Evolutionary conservation across 805 yeast species (phyloP).

Genomic region (Nakazawaea ambrosiae): DNA sequence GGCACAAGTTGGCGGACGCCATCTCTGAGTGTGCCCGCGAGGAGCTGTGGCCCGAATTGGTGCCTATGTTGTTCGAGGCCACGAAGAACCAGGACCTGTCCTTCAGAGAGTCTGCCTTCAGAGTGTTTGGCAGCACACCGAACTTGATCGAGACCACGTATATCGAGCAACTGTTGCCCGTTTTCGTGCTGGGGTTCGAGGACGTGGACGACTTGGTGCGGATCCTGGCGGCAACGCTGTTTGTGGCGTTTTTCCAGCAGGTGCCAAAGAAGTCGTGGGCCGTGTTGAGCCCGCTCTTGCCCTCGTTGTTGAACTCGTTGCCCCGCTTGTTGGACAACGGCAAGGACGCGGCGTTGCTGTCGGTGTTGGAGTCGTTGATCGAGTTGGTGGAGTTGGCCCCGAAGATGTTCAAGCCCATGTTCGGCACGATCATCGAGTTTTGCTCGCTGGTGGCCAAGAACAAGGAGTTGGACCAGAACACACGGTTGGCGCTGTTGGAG

Average conservation of each 20-base stretch:
- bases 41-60: slow-evolving; percentile 71
- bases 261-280: slow-evolving; percentile 79
- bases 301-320: slow-evolving; percentile 76
- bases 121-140: slow-evolving; percentile 84
- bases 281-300: slow-evolving; percentile 68
- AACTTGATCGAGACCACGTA: slow-evolving; percentile 59
- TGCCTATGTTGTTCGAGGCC: slow-evolving; percentile 70
- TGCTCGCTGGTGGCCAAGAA: slow-evolving; percentile 79
- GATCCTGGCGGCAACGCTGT: slow-evolving; percentile 87
- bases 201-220: slow-evolving; percentile 79
- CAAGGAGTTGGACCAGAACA: slow-evolving; percentile 66
- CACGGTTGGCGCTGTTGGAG: slow-evolving; percentile 85
- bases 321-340: slow-evolving; percentile 78
- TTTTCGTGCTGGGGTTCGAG: slow-evolving; percentile 75
- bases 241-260: slow-evolving; percentile 80
- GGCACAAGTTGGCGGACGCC: slow-evolving; percentile 92
- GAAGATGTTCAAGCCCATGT: slow-evolving; percentile 87
- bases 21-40: slow-evolving; percentile 84
- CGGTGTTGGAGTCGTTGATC: slow-evolving; percentile 82
- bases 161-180: slow-evolving; percentile 49
- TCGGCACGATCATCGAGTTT: slow-evolving; percentile 80
- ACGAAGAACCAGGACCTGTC: slow-evolving; percentile 46
- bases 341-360: slow-evolving; percentile 73
- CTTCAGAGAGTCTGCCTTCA: slow-evolving; percentile 83
- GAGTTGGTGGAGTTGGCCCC: slow-evolving; percentile 93